Base-by-base conservation (phyloP, 768 basidiomycete species). In the Clitopilus hobsonii region DNA sequence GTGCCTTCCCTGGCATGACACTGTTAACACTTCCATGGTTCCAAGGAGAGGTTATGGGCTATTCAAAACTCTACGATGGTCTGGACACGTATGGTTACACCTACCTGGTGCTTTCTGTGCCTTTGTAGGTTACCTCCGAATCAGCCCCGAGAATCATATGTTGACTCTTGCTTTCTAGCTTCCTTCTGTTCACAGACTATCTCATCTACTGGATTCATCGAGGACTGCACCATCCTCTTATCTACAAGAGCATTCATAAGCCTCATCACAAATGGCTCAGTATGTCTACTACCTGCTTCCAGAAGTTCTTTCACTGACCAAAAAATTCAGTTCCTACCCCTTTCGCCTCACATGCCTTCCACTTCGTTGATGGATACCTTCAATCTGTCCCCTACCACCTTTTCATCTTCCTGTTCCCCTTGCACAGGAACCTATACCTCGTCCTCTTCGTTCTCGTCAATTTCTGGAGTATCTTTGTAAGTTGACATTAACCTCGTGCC, bases 221-320 rank as follows among this genome's bases (percentile, higher is more conserved):
- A 23, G 78, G 80, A 72, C 76, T 96, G 54, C 97, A 99, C 67
- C 74, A 88, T 56, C 96, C 96, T 1, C 53, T 77, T 32, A 61
- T 97, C 55, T 99, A 99, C 79, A 98, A 96, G 68, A 73, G 78
- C 54, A 63, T 99, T 47, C 97, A 99, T 71, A 99, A 99, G 70
- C 94, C 96, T 1, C 97, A 99, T 69, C 97, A 99, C 80, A 95
- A 91, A 71, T 99, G 97, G 97, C 77, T 98, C 59, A 84, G 94
- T 96, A 69, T 54, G 94, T 84, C 27, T 23, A 4, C 38, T 54
- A 28, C 24, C 7, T 60, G 25, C 29, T 36, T 18, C 22, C 50
- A 48, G 5, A 52, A 26, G 38, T 29, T 16, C 24, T 48, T 52
- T 29, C 52, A 8, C n/a, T 54, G n/a, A 57, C 56, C 32, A 57